Evolutionary conservation across 495 filamentous ascomycete species (phyloP), one percentile per base, ranked within the genome.

Genomic region (Umbilicaria muhlenbergii): DNA sequence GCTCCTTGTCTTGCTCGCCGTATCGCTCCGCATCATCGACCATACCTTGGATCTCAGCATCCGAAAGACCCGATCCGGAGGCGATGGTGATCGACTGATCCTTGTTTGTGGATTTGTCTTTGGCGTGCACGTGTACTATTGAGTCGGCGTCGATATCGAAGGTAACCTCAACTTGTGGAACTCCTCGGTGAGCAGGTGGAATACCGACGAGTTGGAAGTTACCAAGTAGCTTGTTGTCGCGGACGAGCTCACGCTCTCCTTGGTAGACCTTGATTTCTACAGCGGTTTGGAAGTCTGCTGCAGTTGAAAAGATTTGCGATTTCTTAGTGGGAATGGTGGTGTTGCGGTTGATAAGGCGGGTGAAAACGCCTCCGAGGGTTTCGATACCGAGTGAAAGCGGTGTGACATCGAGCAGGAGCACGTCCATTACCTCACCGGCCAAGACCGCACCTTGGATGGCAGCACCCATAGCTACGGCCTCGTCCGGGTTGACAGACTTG

Each of bases 201-300:
- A 98, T 95, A 45, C 91, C 91, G 57, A 94, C 86, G 47, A 98
- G 82, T 75, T 98, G 91, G 83, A 98, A 98, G 83, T 98, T 96
- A 33, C 91, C 91, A 15, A 98, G 78, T 46, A 98, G 71, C 75
- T 98, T 98, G 80, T 98, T 98, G 73, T 98, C 91, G 60, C 79
- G 80, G 59, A 98, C 91, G 44, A 98, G 84, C 71, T 98, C 91
- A 83, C 91, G 91, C 75, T 98, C 91, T 71, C 91, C 91, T 77
- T 98, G 91, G 83, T 79, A 96, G 44, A 98, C 92, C 81, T 98
- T 98, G 76, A 98, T 98, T 74, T 98, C 91, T 63, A 98, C 91
- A 54, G 91, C 91, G 47, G 84, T 94, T 76, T 98, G 91, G 83
- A 93, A 95, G 61, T 98, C 91, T 55, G 91, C 91, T 42, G 91